A percentile compares a stretch with the other conserved stretches of the same genome.
Conservation (phyloP, 805 yeast genomes). For the Pichia exigua region DNA sequence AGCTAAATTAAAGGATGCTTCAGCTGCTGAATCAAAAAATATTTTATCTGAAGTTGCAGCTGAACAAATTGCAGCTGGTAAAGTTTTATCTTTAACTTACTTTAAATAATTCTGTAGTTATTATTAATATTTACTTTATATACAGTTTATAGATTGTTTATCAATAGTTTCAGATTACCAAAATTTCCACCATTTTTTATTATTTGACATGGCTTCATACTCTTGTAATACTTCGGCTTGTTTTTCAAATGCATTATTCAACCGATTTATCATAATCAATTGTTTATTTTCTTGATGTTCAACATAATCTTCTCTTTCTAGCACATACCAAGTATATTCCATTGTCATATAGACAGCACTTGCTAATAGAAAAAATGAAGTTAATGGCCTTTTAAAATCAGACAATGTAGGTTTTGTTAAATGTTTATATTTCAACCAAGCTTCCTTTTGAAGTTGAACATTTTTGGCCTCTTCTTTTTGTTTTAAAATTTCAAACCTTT, state of each 20-base stretch:
- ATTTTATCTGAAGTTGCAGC: slow-evolving; percentile 49
- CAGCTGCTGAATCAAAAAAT: slow-evolving; percentile 50
- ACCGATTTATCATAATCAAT: slow-evolving; percentile 17
- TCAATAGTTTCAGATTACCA: slow-evolving; percentile 9
- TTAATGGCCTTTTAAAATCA: slow-evolving; percentile 29
- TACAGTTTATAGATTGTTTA: slow-evolving; percentile 11
- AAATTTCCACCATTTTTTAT: slow-evolving; percentile 6
- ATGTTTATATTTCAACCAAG: slow-evolving; percentile 15
- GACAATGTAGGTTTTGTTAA: slow-evolving; percentile 22
- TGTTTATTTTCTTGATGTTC: slow-evolving; percentile 18
- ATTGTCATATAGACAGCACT: slow-evolving; percentile 26
- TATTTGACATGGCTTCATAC: neutral
- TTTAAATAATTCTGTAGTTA: slow-evolving; percentile 7
- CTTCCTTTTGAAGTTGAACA: slow-evolving; percentile 7
- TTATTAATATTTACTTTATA: slow-evolving; percentile 2
- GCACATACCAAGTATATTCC: slow-evolving; percentile 27
- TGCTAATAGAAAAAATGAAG: slow-evolving; percentile 26
- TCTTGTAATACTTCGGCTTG: slow-evolving; percentile 13
- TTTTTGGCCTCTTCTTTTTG: slow-evolving; percentile 18
- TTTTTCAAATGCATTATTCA: slow-evolving; percentile 23
- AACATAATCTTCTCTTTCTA: slow-evolving; percentile 26
- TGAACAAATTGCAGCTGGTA: slow-evolving; percentile 46
- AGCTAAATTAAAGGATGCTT: slow-evolving; percentile 49
- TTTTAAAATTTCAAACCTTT: slow-evolving; percentile 18
- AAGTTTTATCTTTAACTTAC: slow-evolving; percentile 30